Evolutionary conservation across 2,329 filamentous ascomycete genomes (phyloP).

Genomic region (Orbilia brochopaga): DNA sequence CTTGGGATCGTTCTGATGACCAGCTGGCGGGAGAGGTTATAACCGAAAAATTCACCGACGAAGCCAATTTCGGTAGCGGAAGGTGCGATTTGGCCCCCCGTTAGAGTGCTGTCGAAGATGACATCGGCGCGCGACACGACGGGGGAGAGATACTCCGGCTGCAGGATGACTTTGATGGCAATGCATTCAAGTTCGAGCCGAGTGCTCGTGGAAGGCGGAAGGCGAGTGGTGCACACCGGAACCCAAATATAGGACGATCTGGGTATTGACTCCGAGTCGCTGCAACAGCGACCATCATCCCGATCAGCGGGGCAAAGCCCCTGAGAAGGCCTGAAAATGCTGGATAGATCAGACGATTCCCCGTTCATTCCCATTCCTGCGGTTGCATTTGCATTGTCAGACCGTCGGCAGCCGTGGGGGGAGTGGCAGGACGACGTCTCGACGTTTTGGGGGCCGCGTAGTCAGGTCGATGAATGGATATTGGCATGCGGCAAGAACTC

Average conservation of each 20-base stretch:
- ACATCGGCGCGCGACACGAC: conserved; percentile 39
- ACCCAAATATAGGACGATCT: conserved; percentile 11
- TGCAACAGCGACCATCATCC: not conserved
- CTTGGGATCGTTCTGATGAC: conserved; percentile 34
- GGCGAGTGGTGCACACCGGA: conserved; percentile 17
- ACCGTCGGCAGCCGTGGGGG: not conserved
- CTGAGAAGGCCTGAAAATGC: conserved; percentile 20
- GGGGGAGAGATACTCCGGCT: conserved; percentile 47
- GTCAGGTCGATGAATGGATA: no score
- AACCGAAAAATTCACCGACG: conserved; percentile 25
- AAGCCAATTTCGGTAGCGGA: conserved; percentile 5
- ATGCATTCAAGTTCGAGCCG: conserved; percentile 14
- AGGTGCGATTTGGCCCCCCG: not conserved
- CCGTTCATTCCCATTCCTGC: conserved; percentile 1
- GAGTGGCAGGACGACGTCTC: no score
- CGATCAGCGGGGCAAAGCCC: not conserved
- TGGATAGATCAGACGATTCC: conserved; percentile 18
- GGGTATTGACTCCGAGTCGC: not conserved
- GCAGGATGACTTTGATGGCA: conserved; percentile 36
- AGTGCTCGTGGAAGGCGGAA: conserved; percentile 3
- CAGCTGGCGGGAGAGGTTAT: conserved; percentile 19
- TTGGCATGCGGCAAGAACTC: no score
- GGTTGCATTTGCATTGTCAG: not conserved
- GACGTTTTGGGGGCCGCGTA: not conserved
- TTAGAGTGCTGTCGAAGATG: conserved; percentile 16